These are phyloP conservation scores for Pythium dissotocum DNA, from an alignment of 352 stramenopile species.

Conservation along the genomic window DNA sequence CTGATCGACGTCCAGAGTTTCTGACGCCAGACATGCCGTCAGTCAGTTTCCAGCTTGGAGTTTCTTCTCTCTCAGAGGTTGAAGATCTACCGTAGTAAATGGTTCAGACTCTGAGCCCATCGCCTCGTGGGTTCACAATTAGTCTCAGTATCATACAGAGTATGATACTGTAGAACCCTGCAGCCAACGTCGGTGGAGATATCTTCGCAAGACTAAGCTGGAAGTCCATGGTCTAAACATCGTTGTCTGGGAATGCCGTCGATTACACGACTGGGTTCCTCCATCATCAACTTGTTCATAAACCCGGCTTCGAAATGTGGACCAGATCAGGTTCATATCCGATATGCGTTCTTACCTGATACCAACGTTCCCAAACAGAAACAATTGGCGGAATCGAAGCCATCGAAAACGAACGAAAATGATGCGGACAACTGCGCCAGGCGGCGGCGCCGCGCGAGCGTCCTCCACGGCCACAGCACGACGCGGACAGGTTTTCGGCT, in stretches of 20 bases:
- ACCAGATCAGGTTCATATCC: background rate
- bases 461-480: background rate
- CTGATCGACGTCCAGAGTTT: background rate
- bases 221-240: too few species aligned
- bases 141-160: background rate
- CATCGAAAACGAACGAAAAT: background rate
- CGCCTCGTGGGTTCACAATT: background rate
- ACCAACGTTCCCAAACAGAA: background rate
- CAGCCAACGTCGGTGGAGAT: too few species aligned
- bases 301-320: background rate
- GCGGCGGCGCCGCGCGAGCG: background rate
- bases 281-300: background rate
- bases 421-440: background rate
- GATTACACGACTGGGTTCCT: too few species aligned
- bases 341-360: background rate
- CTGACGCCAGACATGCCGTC: background rate
- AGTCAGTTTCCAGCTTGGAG: background rate
- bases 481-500: slow-evolving; percentile 19
- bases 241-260: background rate
- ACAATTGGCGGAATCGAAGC: background rate
- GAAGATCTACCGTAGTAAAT: background rate
- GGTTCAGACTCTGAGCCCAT: background rate
- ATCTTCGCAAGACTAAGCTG: too few species aligned
- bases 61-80: background rate
- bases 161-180: too few species aligned